Percentiles rank a stretch among this genome's conserved stretches.
Conservation (phyloP, 257 asterid genomes). For the Osmanthus fragrans region DNA sequence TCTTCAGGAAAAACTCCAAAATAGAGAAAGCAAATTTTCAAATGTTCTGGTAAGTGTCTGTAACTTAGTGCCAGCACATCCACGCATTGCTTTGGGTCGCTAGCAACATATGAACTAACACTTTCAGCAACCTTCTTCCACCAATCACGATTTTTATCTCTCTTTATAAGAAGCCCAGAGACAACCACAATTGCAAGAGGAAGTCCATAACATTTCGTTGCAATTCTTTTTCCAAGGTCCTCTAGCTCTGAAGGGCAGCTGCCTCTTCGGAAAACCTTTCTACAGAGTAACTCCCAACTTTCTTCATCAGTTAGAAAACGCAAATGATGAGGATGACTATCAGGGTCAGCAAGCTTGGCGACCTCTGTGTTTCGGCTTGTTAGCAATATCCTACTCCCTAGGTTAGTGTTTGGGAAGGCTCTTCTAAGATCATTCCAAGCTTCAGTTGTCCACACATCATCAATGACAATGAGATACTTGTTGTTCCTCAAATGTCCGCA, state of each 20-base stretch:
- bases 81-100: conserved; percentile 34
- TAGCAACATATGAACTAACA: conserved; percentile 31
- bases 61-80: conserved; percentile 38
- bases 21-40: conserved; percentile 42
- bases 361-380: conserved; percentile 35
- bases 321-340: conserved; percentile 20
- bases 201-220: conserved; percentile 36
- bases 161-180: conserved; percentile 33
- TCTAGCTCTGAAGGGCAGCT: conserved; percentile 30
- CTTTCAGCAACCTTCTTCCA: conserved; percentile 33
- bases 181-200: conserved; percentile 42
- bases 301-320: conserved; percentile 29
- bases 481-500: conserved; percentile 25
- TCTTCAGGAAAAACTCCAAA: conserved; percentile 40
- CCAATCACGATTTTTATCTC: conserved; percentile 26
- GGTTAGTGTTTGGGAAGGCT: conserved; percentile 30
- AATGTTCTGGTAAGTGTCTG: conserved; percentile 35
- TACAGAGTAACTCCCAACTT: conserved; percentile 39
- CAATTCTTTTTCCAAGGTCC: conserved; percentile 34
- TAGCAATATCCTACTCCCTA: conserved; percentile 31
- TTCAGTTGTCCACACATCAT: conserved; percentile 35
- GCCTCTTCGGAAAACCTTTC: conserved; percentile 23
- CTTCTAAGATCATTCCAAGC: conserved; percentile 39
- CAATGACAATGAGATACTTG: conserved; percentile 37
- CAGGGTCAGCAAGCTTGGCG: conserved; percentile 30